Evolutionary conservation across 352 stramenopile species (phyloP).

Genomic region (Phytophthora litchii): DNA sequence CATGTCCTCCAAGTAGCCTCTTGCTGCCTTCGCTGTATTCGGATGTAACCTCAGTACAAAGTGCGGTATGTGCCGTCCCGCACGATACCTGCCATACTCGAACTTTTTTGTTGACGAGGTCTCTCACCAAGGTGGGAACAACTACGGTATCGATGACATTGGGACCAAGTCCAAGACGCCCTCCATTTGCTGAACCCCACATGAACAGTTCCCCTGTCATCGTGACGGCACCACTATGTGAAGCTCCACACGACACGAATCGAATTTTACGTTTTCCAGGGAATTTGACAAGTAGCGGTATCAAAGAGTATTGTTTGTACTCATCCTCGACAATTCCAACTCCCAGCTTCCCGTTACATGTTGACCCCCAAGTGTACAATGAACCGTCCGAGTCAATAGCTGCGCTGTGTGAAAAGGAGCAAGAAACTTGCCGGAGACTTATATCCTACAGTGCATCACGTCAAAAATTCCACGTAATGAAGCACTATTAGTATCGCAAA

Average conservation of each 20-base stretch:
- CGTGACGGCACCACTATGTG: slow-evolving; percentile 79
- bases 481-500: slow-evolving; percentile 9
- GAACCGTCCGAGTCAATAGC: slow-evolving; percentile 73
- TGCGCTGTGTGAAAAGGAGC: slow-evolving; percentile 89
- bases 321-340: slow-evolving; percentile 82
- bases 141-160: slow-evolving; percentile 68
- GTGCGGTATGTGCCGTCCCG: slow-evolving; percentile 78
- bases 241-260: slow-evolving; percentile 88
- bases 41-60: slow-evolving; percentile 74
- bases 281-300: slow-evolving; percentile 76
- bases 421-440: slow-evolving; percentile 55
- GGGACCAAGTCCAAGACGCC: slow-evolving; percentile 87
- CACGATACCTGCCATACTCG: slow-evolving; percentile 81
- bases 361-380: slow-evolving; percentile 91
- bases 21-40: slow-evolving; percentile 62
- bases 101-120: slow-evolving; percentile 64
- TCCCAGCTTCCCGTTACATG: slow-evolving; percentile 85
- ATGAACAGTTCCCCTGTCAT: slow-evolving; percentile 81
- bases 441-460: slow-evolving; percentile 32
- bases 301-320: slow-evolving; percentile 80
- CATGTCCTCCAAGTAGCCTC: slow-evolving; percentile 73
- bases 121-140: slow-evolving; percentile 84
- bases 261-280: slow-evolving; percentile 64
- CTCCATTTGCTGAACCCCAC: slow-evolving; percentile 93
- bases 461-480: not conserved